Evolutionary conservation across 1,284 basidiomycete genomes (phyloP).

Genomic region (Athelia sp.): DNA sequence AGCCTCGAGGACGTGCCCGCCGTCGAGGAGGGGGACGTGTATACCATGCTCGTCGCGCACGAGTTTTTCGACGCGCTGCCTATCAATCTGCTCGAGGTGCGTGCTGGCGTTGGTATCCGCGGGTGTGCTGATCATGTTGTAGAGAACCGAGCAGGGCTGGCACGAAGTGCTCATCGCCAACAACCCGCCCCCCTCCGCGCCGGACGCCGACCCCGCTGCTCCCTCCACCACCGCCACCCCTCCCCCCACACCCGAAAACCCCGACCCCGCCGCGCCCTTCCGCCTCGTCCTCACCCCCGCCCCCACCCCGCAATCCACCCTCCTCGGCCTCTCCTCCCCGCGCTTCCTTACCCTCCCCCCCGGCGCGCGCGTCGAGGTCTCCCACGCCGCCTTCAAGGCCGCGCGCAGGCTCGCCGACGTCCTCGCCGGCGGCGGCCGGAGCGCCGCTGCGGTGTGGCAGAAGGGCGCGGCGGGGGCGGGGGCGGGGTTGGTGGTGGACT

Average conservation of each 20-base stretch:
- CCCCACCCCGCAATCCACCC: slow-evolving; percentile 59
- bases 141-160: slow-evolving; percentile 82
- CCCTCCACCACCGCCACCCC: slow-evolving; percentile 7
- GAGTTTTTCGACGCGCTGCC: slow-evolving; percentile 99
- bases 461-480: slow-evolving; percentile 25
- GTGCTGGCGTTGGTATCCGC: too few species aligned
- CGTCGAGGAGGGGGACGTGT: slow-evolving; percentile 42
- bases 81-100: slow-evolving; percentile 84
- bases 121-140: slow-evolving; percentile 1
- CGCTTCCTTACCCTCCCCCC: slow-evolving; percentile 64
- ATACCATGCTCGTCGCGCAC: slow-evolving; percentile 89
- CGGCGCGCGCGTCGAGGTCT: slow-evolving; percentile 77
- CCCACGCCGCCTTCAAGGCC: slow-evolving; percentile 63
- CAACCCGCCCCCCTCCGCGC: slow-evolving; percentile 22
- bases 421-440: slow-evolving; percentile 27
- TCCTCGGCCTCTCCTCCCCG: slow-evolving; percentile 66
- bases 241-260: slow-evolving; percentile 9
- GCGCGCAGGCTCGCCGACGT: slow-evolving; percentile 66
- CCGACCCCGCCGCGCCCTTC: slow-evolving; percentile 34
- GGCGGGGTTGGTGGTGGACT: slow-evolving; percentile 88
- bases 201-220: slow-evolving; percentile 17
- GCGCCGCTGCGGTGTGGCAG: too few species aligned
- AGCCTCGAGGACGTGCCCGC: slow-evolving; percentile 61
- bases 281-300: slow-evolving; percentile 64
- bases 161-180: slow-evolving; percentile 80